These are phyloP conservation scores for Aspergillus affinis DNA, from an alignment of 495 filamentous ascomycete species.

Conservation along the genomic window DNA sequence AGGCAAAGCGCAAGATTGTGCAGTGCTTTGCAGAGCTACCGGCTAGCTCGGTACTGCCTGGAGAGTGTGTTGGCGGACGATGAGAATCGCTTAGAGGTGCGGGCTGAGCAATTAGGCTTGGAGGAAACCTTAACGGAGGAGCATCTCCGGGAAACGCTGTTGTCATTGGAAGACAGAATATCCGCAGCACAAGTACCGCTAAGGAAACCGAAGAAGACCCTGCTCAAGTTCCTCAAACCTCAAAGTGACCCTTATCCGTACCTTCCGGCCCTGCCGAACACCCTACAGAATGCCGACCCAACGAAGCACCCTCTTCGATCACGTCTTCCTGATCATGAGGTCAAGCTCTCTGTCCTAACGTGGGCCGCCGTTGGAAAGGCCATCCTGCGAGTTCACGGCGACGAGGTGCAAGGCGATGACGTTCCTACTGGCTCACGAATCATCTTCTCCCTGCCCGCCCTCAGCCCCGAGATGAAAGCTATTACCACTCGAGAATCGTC, in stretches of 20 bases:
- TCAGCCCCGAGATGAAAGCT: conserved; percentile 19
- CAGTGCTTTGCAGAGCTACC: conserved; percentile 68
- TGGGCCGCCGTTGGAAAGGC: conserved; percentile 58
- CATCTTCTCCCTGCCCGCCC: conserved; percentile 35
- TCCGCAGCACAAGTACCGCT: conserved; percentile 63
- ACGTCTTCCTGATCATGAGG: conserved; percentile 29
- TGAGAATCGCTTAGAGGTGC: conserved; percentile 65
- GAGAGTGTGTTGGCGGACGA: conserved; percentile 89
- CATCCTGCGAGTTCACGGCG: conserved; percentile 50
- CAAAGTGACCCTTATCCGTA: conserved; percentile 77
- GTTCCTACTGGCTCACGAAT: conserved; percentile 40
- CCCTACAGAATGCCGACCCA: conserved; percentile 33
- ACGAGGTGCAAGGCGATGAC: conserved; percentile 41
- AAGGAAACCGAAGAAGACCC: conserved; percentile 62
- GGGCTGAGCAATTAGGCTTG: conserved; percentile 73
- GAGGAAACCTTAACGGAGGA: conserved; percentile 84
- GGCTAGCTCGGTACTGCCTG: conserved; percentile 81
- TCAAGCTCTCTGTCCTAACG: conserved; percentile 36
- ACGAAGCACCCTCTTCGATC: conserved; percentile 30
- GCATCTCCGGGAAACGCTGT: conserved; percentile 66
- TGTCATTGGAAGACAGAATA: conserved; percentile 68
- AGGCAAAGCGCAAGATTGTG: conserved; percentile 77
- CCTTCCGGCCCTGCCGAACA: conserved; percentile 55
- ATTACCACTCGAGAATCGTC: conserved; percentile 17
- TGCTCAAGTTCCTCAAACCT: conserved; percentile 62